A percentile compares a stretch with the other conserved stretches of the same genome.
Evolutionary conservation across 163 green algal species (phyloP).

Genomic region (Chloroidium sp.): DNA sequence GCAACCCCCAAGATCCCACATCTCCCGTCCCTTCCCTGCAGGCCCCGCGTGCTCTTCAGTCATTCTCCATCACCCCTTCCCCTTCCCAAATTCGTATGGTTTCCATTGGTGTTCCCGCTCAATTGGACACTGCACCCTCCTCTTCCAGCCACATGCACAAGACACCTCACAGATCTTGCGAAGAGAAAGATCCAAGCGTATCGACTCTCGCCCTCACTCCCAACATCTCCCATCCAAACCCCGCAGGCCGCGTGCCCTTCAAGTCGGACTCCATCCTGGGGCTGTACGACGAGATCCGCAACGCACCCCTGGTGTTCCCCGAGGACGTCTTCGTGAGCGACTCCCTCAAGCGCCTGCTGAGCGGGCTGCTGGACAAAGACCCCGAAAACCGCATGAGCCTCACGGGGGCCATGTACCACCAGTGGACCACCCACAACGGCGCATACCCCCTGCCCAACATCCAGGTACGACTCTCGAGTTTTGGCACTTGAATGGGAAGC

Average conservation of each 20-base stretch:
- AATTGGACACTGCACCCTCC: too few species aligned
- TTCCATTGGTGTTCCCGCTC: too few species aligned
- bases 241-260: conserved; percentile 29
- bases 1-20: too few species aligned
- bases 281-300: conserved; percentile 33
- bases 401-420: conserved; percentile 56
- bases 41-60: too few species aligned
- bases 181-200: too few species aligned
- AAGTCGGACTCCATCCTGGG: conserved; percentile 16
- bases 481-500: neutral
- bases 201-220: too few species aligned
- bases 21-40: too few species aligned
- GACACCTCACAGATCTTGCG: too few species aligned
- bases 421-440: conserved; percentile 42
- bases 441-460: conserved; percentile 3
- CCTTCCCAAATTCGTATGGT: too few species aligned
- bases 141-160: too few species aligned
- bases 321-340: conserved; percentile 9
- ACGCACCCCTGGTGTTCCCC: conserved; percentile 20
- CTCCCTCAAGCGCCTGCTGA: conserved; percentile 32
- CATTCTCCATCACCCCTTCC: too few species aligned
- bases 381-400: conserved; percentile 39
- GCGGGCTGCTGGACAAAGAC: conserved; percentile 48
- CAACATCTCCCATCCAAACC: too few species aligned
- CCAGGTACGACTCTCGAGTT: conserved; percentile 5